Evolutionary conservation across 2,329 filamentous ascomycete species (phyloP).

Genomic region (Aspergillus latus): DNA sequence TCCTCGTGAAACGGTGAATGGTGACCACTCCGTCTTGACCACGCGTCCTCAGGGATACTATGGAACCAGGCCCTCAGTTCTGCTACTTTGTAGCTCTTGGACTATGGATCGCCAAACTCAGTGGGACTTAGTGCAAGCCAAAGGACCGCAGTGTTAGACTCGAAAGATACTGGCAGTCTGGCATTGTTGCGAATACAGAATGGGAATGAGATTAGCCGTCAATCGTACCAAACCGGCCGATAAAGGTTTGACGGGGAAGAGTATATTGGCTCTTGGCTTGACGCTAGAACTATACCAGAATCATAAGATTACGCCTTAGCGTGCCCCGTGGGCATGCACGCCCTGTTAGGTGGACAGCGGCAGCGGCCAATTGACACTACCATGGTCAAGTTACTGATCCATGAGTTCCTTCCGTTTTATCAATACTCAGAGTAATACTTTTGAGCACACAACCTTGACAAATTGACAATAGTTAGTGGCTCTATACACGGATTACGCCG

Average conservation of each 20-base stretch:
- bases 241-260: neutral
- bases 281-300: slow-evolving; percentile 37
- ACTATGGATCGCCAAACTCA: neutral
- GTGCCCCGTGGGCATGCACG: slow-evolving; percentile 2
- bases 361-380: no score
- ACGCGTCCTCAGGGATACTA: neutral
- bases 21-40: neutral
- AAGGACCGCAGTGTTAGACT: neutral
- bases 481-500: no score
- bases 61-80: neutral
- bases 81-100: neutral
- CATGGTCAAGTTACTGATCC: no score
- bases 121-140: neutral
- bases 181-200: neutral
- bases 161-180: neutral
- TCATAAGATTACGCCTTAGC: slow-evolving; percentile 21
- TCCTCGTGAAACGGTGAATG: neutral
- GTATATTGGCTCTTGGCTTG: slow-evolving; percentile 26
- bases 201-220: neutral
- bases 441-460: no score
- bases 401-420: no score
- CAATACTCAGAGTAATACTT: no score
- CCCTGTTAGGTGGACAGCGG: no score
- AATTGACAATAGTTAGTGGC: neutral
- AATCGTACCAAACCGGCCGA: neutral